Evolutionary conservation across 352 stramenopile species (phyloP), one percentile per base, ranked within the genome.

Genomic region (Phytophthora hibernalis): DNA sequence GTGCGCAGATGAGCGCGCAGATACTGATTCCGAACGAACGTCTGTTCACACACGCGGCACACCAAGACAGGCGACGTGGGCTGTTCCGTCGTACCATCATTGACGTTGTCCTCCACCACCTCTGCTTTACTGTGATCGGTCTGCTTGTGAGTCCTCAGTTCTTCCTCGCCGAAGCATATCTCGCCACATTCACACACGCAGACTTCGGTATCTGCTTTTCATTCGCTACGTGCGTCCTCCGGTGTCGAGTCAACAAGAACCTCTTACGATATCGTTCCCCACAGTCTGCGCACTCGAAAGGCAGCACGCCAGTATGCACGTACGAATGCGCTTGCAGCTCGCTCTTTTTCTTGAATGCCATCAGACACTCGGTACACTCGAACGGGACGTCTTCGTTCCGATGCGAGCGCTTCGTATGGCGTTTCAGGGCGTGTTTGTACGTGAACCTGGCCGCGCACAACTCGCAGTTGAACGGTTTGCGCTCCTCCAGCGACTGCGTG

Each of bases 341-440:
- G 47, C 68, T 83, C 71, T 93, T 95, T 72, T 95, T 95, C 72
- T 92, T 92, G 64, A 93, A 95, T 33, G 70, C 60, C 49, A 83
- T 66, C 0, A 90, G 65, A 65, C 87, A 95, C 47, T 78, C 62
- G 3, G 54, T n/a, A 48, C 87, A 95, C 51, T 80, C 54, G 55
- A 88, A 92, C 20, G 87, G 82, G 12, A 66, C 45, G 45, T 89
- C 80, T 37, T 70, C 64, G 54, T 89, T 92, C 18, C 58, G 45
- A 52, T 91, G 71, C 6, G 79, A 84, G 35, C 71, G 74, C 21
- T 85, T 74, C 33, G 56, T 63, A 58, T 95, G 84, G 0, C 84
- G 74, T 31, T 58, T 74, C 0, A 95, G 64, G 0, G 77, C 87
- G 53, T 95, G 87, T 22, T 86, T 91, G 74, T 93, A 92, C 13